Evolutionary conservation across 1,139 yeast genomes (phyloP).

Genomic region (Hansenula sp.): DNA sequence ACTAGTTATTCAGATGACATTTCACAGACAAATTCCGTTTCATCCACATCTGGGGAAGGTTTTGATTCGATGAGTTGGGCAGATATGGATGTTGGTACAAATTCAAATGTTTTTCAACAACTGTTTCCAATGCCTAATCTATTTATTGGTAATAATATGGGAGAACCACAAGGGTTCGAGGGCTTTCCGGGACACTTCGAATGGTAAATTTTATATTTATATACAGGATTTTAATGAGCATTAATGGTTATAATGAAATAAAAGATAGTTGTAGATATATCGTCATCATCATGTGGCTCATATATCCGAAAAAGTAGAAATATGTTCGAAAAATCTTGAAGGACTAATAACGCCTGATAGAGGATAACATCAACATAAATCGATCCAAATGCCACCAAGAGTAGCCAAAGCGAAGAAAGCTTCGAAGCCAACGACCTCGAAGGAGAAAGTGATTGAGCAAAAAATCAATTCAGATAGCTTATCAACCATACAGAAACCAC

Average conservation of each 20-base stretch:
- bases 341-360: too few relatives aligned
- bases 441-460: background rate
- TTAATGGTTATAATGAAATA: too few relatives aligned
- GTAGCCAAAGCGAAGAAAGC: background rate
- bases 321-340: too few relatives aligned
- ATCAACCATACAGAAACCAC: constrained; percentile 11
- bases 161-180: background rate
- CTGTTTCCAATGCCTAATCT: background rate
- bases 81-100: background rate
- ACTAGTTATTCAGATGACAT: background rate
- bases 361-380: too few relatives aligned
- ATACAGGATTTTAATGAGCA: too few relatives aligned
- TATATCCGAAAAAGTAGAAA: too few relatives aligned
- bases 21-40: background rate
- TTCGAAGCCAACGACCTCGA: background rate
- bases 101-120: constrained; percentile 1
- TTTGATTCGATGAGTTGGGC: background rate
- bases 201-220: too few relatives aligned
- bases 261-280: too few relatives aligned
- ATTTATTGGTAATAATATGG: background rate
- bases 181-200: background rate
- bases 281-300: too few relatives aligned
- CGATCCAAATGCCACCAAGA: constrained; percentile 10
- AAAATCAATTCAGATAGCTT: constrained; percentile 2
- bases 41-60: background rate